Evolutionary conservation across 164 flowering plant species (phyloP), one percentile per base, ranked within the genome.

Genomic region (Platanus orientalis): DNA sequence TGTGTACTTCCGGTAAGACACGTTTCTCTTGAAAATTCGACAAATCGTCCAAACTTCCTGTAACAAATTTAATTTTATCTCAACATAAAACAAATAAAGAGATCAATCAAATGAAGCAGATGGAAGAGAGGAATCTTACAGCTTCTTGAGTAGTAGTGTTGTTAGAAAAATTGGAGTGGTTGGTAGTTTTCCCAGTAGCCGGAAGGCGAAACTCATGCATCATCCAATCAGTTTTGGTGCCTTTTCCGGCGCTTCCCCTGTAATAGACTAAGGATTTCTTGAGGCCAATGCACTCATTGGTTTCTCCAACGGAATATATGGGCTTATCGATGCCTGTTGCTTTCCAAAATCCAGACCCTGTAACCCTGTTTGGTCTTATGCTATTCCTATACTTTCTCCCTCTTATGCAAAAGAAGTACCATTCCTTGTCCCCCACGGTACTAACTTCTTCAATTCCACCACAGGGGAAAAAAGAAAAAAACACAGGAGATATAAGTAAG

Each of bases 171-270:
- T 60, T 55, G 45, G 54, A 19, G 45, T 21, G 27, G 12, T 62
- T 65, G 76, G 49, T 48, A 55, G 13, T 73, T 29, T 32, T 53
- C 24, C 51, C 52, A 11, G 40, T 57, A 1, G 40, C 21, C 1
- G 97, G 98, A 27, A 88, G 98, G 64, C 98, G 90, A 74, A 90
- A 89, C 75, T 92, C 98, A 60, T 92, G 96, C 98, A 92, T 90
- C 98, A 92, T 92, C 98, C 98, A 92, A 57, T 92, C 96, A 19
- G 98, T 92, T 78, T 92, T 92, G 61, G 90, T 80, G 65, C 98
- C 98, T 78, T 92, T 92, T 14, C 98, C 96, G 0, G 98, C 96
- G 26, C 84, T 82, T 39, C 98, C 98, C 23, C 89, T 76, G 62
- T 92, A 92, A 71, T 88, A 92, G 0, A 92, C 98, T 7, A 92